Evolutionary conservation across 805 yeast genomes (phyloP), one percentile per base, ranked within the genome.

Genomic region (Lipomyces spencermartinsiae): DNA sequence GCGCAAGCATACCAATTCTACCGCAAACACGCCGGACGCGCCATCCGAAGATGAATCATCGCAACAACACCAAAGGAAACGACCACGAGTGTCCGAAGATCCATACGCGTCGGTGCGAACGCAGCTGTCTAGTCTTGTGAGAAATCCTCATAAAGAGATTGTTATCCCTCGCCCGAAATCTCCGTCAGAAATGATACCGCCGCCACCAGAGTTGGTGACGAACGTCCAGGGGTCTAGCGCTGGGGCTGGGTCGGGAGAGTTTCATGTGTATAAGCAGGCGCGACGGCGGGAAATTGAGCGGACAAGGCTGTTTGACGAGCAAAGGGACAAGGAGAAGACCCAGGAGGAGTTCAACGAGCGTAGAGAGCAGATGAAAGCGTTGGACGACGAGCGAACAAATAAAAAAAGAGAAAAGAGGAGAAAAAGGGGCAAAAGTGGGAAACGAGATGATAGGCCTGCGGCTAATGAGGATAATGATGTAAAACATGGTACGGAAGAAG

Each of bases 221-320:
- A 75, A 76, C 55, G 74, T 76, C 19, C 73, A 76, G 19, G 79
- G 80, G 8, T 74, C 79, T 3, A 74, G 75, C 59, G 74, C 80
- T 5, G 81, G 78, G n/a, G 78, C 80, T 3, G 78, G 80, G 8
- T 76, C 81, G 1, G 81, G 81, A n/a, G 80, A 78, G 62, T 78
- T 78, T 64, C 81, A 78, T 67, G 72, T 75, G 25, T 78, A 76
- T 70, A 78, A 79, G 66, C 74, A 76, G 55, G 73, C 76, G 22
- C 68, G 78, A 64, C 71, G 80, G 37, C 67, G 75, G 59, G 78
- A 76, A 61, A 55, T 70, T 31, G 79, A 77, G 58, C 71, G 77
- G n/a, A 58, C 65, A 58, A 68, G 71, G 60, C 63, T 66, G 19
- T 69, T 76, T 46, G 74, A 77, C 39, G 70, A 62, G 37, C 71